Evolutionary conservation across 257 asterid genomes (phyloP), one percentile per base, ranked within the genome.

Genomic region (Coffea canephora): DNA sequence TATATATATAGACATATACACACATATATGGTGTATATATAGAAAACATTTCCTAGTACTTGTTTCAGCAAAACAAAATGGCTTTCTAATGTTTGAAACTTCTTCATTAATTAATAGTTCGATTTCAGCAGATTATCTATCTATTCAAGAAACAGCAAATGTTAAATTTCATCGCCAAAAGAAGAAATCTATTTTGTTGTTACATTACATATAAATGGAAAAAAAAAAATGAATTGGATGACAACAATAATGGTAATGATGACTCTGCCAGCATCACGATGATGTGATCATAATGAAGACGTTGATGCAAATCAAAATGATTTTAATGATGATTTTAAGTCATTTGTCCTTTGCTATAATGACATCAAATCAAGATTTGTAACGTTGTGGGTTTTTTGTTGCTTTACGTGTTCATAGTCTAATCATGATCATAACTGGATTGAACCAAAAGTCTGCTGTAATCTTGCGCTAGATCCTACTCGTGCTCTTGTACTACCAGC

Each of bases 341-440:
- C 50, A 45, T 52, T 75, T 77, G 80, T 69, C 81, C 19, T 50
- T 75, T 49, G 9, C 74, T 27, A 10, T 75, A 76, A 64, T 79
- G 83, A 65, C 57, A 71, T 83, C 83, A 75, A 83, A 80, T 80
- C 84, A 71, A 83, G 71, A 76, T 64, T 39, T 69, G 73, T 23
- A 41, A 72, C 48, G 12, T 65, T 64, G 52, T 50, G 76, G 45
- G 45, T 25, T 23, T 46, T 59, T 61, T 74, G 52, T 57, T 72
- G 43, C 75, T 61, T 77, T 73, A 15, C 48, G 78, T 34, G 57
- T 74, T 83, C 84, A 66, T 72, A 77, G 79, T 83, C 84, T n/a
- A 72, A 66, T 46, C 52, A 36, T 74, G 62, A 80, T 83, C 71
- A 83, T 80, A 52, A 52, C 61, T 48, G 8, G 54, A 57, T 59